phyloP scores from a whole-genome alignment of 2,329 filamentous ascomycete species.

The Aureobasidium sp. region DNA sequence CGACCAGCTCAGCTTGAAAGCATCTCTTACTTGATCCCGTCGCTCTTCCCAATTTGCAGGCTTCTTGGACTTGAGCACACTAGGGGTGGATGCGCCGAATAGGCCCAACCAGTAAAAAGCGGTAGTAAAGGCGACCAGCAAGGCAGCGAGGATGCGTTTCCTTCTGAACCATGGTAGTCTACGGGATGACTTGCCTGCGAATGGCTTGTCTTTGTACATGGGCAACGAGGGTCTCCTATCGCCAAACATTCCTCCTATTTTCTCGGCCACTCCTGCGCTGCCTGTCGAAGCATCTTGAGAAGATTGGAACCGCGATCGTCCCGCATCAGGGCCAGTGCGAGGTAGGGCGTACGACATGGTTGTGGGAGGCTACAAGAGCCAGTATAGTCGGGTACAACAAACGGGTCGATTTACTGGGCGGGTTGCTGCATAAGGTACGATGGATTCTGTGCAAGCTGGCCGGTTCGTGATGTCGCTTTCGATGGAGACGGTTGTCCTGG shows the following conservation, averaged over 20 bases:
- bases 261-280: conserved; percentile 22
- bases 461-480: not conserved
- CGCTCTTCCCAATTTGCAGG: conserved; percentile 62
- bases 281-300: conserved; percentile 1
- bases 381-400: not conserved
- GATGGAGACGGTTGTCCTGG: too few relatives aligned
- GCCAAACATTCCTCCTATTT: conserved; percentile 56
- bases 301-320: conserved; percentile 8
- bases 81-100: conserved; percentile 31
- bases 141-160: conserved; percentile 49
- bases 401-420: not conserved
- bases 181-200: conserved; percentile 46
- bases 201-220: conserved; percentile 99
- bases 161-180: conserved; percentile 52
- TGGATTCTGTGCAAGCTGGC: conserved; percentile 8
- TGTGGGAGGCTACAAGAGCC: not conserved
- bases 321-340: not conserved
- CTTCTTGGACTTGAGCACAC: not conserved
- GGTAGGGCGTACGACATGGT: conserved; percentile 9
- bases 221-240: conserved; percentile 55
- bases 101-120: conserved; percentile 63
- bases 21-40: conserved; percentile 74
- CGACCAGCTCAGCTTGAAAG: conserved; percentile 86
- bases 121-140: conserved; percentile 46
- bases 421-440: conserved; percentile 4